Percentiles rank a stretch among this genome's conserved stretches.
These are phyloP conservation scores for Schizopora paradoxa DNA, from an alignment of 1,284 basidiomycete genomes.

Conservation along the genomic window DNA sequence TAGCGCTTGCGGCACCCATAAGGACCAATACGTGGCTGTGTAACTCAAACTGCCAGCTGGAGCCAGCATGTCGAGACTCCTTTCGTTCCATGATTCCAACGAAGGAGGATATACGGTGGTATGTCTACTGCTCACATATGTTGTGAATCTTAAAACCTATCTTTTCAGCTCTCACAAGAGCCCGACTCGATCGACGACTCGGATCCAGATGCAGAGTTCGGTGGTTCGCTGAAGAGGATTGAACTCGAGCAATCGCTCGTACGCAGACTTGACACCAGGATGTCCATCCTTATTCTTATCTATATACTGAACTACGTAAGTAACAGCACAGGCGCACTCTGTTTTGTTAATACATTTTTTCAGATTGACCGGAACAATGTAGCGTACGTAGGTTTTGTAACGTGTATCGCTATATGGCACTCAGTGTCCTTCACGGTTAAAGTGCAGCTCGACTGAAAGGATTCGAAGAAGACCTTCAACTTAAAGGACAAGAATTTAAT, in stretches of 20 bases:
- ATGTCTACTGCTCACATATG: too few relatives aligned
- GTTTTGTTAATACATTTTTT: slow-evolving; percentile 18
- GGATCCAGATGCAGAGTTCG: slow-evolving; percentile 19
- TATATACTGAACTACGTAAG: slow-evolving; percentile 64
- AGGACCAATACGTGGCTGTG: too few relatives aligned
- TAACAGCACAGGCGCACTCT: slow-evolving; percentile 15
- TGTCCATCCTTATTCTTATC: slow-evolving; percentile 61
- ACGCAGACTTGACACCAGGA: slow-evolving; percentile 56
- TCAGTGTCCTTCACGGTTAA: neutral
- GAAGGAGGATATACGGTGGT: too few relatives aligned
- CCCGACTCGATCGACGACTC: too few relatives aligned
- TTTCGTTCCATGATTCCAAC: too few relatives aligned
- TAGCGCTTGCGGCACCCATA: too few relatives aligned
- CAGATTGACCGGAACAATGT: slow-evolving; percentile 24
- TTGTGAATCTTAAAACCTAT: too few relatives aligned
- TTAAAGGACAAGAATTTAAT: slow-evolving; percentile 26
- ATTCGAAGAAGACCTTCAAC: slow-evolving; percentile 3
- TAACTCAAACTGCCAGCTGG: too few relatives aligned
- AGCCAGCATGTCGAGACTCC: too few relatives aligned
- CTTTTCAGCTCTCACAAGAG: too few relatives aligned
- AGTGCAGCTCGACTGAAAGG: neutral
- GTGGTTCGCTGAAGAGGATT: slow-evolving; percentile 25
- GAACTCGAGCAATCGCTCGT: slow-evolving; percentile 49
- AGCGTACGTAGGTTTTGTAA: slow-evolving; percentile 8
- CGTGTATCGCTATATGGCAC: slow-evolving; percentile 1